Conservation (phyloP, 495 filamentous ascomycete species). For the Wilcoxina mikolae region DNA sequence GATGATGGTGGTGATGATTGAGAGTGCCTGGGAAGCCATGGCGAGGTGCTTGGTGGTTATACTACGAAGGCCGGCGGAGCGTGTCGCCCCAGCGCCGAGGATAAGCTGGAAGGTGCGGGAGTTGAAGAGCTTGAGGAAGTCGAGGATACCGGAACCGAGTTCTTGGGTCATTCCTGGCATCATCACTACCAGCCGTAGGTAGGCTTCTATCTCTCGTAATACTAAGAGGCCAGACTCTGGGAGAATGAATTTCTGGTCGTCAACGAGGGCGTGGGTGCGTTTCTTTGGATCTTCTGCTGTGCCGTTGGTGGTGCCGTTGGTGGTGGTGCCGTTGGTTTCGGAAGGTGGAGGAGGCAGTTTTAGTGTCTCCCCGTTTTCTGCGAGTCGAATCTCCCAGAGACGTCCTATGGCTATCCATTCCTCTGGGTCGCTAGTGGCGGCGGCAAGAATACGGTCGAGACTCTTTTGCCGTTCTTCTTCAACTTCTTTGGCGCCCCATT, state of each 20-base stretch:
- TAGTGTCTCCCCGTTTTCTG: conserved; percentile 29
- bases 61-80: conserved; percentile 82
- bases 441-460: conserved; percentile 52
- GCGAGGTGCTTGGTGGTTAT: conserved; percentile 95
- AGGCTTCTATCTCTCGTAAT: conserved; percentile 63
- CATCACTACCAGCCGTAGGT: conserved; percentile 64
- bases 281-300: background rate
- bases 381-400: conserved; percentile 48
- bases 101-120: conserved; percentile 87
- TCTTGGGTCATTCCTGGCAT: conserved; percentile 81
- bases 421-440: conserved; percentile 65
- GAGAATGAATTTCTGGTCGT: conserved; percentile 72
- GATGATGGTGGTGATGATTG: conserved; percentile 73
- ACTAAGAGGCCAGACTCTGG: conserved; percentile 67
- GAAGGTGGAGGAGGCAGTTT: background rate
- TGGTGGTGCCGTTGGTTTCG: background rate
- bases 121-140: conserved; percentile 64
- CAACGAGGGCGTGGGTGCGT: conserved; percentile 50
- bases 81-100: conserved; percentile 80
- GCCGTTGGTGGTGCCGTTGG: conserved; percentile 19
- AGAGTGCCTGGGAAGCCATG: conserved; percentile 74
- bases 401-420: conserved; percentile 57
- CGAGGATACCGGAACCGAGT: conserved; percentile 54
- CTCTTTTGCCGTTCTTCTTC: conserved; percentile 47
- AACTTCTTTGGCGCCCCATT: conserved; percentile 84